Evolutionary conservation across 1,284 basidiomycete species (phyloP), one percentile per base, ranked within the genome.

Genomic region (Apiotrichum montevideense): DNA sequence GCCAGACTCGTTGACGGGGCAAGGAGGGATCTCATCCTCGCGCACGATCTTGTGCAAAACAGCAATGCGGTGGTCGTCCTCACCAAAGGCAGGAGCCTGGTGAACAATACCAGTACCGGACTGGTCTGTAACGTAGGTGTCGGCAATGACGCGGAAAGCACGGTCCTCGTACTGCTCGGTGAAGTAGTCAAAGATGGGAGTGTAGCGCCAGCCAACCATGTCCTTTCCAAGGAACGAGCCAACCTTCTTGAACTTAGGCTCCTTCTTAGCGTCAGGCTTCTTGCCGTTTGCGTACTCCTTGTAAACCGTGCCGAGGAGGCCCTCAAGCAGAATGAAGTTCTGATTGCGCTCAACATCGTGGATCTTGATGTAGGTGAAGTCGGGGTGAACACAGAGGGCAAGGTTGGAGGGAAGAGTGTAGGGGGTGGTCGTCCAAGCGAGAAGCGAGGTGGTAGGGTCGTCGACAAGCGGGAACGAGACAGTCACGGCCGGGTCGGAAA

Each of bases 361-460:
- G 67, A 99, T 94, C 78, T 98, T 98, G 83, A 98, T 81, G 77
- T 99, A 99, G 35, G 85, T 94, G 72, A 88, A 91, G 61, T 95
- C 88, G 35, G 96, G 95, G 77, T 98, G 90, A 8, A 98, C 96
- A 69, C 95, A 98, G 54, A 98, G 83, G 0, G 84, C 92, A 46
- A 98, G 81, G 77, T 98, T 99, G 54, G 92, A 94, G 2, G 96
- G 95, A 6, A 98, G 80, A 0, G 96, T 98, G 93, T 95, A 99
- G 0, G 96, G 96, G 0, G 96, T 99, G 21, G 95, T 99, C 29
- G 95, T 99, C 95, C 95, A 99, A 7, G 96, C 96, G 44, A 99
- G 81, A 40, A 99, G 80, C 6, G 90, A 87, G 32, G 95, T 97
- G 58, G 81, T 83, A 6, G 90, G 90, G 72, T 98, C 96, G 65